A percentile compares a stretch with the other conserved stretches of the same genome.
These are phyloP conservation scores for Anthracocystis panici-leucophaei DNA, from an alignment of 1,284 basidiomycete genomes.

Conservation along the genomic window DNA sequence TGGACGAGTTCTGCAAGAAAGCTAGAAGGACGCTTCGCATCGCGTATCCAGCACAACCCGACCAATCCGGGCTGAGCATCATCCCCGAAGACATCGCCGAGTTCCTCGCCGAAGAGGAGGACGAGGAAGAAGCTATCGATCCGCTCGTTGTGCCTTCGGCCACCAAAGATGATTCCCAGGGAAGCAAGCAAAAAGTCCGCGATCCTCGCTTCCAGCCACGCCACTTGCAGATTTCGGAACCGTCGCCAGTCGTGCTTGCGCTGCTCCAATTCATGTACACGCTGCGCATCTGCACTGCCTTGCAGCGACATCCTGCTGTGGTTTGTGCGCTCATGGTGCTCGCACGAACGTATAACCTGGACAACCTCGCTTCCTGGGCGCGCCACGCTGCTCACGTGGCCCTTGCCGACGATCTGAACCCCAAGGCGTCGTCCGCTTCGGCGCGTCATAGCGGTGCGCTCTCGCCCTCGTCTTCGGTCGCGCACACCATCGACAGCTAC, in stretches of 20 bases:
- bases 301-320: constrained; percentile 89
- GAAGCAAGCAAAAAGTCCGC: constrained; percentile 29
- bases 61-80: constrained; percentile 33
- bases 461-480: constrained; percentile 35
- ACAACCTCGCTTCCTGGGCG: constrained; percentile 81
- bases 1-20: constrained; percentile 55
- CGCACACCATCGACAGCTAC: constrained; percentile 19
- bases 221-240: constrained; percentile 83
- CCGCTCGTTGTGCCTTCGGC: constrained; percentile 22
- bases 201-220: constrained; percentile 84
- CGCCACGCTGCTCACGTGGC: constrained; percentile 86
- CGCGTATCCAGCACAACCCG: constrained; percentile 25
- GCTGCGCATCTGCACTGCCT: constrained; percentile 82
- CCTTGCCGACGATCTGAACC: constrained; percentile 53
- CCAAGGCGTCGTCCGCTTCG: constrained; percentile 26
- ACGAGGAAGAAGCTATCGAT: constrained; percentile 39
- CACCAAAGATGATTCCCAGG: constrained; percentile 6
- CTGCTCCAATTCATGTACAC: constrained; percentile 94
- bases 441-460: constrained; percentile 23
- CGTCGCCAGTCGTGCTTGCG: constrained; percentile 87
- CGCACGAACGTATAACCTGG: constrained; percentile 83
- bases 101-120: constrained; percentile 46
- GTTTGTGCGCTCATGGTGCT: constrained; percentile 87
- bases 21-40: constrained; percentile 45
- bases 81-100: constrained; percentile 50